phyloP scores from a whole-genome alignment of 2,329 filamentous ascomycete genomes.

The Exutisphaerella laricina region DNA sequence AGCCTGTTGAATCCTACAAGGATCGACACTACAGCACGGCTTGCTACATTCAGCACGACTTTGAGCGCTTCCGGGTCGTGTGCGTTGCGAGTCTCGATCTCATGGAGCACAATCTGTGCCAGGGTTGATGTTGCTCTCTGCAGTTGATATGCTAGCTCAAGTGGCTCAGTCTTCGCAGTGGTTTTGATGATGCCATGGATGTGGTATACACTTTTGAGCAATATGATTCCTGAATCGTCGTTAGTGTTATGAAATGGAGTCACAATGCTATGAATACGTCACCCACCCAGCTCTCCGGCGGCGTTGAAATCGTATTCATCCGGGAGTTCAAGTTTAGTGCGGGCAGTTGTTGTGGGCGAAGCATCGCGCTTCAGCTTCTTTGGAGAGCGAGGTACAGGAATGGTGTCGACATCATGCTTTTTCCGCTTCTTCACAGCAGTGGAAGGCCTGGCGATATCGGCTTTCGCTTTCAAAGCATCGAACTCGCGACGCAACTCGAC shows the following conservation, averaged over 20 bases:
- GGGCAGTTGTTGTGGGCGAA: slow-evolving; percentile 9
- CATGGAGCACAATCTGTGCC: slow-evolving; percentile 20
- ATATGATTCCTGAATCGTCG: slow-evolving; percentile 16
- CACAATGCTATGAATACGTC: too few species aligned
- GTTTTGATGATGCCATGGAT: slow-evolving; percentile 25
- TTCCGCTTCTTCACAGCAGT: slow-evolving; percentile 27
- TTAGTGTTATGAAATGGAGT: slow-evolving; percentile 7
- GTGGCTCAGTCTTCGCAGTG: slow-evolving; percentile 12
- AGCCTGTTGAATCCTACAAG: slow-evolving; percentile 24
- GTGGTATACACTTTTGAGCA: slow-evolving; percentile 28
- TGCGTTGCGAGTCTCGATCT: slow-evolving; percentile 9
- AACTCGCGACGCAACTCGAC: slow-evolving; percentile 23
- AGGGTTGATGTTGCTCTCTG: slow-evolving; percentile 20
- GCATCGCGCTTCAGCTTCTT: slow-evolving; percentile 23
- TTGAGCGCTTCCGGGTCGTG: slow-evolving; percentile 12
- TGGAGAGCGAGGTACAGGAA: slow-evolving; percentile 21
- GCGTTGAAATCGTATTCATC: slow-evolving; percentile 16
- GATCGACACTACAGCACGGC: slow-evolving; percentile 21
- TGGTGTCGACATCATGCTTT: slow-evolving; percentile 24
- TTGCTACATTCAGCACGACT: slow-evolving; percentile 19
- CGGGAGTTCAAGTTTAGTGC: slow-evolving; percentile 1
- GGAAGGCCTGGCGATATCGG: slow-evolving; percentile 11
- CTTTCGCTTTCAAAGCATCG: slow-evolving; percentile 20
- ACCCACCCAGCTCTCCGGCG: slow-evolving; percentile 23
- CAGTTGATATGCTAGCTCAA: slow-evolving; percentile 27